Conservation (phyloP, 1,139 yeast species). For the Candida sp. region DNA sequence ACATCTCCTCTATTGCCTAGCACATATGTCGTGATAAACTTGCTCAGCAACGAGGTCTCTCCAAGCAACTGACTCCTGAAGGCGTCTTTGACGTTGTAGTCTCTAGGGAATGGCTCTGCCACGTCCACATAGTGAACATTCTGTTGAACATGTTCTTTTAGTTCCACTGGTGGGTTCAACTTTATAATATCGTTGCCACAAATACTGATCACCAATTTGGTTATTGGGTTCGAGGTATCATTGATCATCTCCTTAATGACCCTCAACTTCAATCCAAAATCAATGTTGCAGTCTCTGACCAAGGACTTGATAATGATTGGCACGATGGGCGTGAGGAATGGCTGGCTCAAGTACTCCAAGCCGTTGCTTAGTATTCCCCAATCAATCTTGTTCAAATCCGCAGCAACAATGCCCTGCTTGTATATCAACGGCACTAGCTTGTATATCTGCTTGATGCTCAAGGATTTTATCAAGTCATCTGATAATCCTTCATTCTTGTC, state of each 20-base stretch:
- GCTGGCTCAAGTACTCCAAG: constrained; percentile 48
- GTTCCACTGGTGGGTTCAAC: constrained; percentile 7
- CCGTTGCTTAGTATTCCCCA: constrained; percentile 40
- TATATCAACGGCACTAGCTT: constrained; percentile 74
- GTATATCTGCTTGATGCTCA: constrained; percentile 71
- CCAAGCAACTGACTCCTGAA: constrained; percentile 8
- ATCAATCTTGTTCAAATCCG: constrained; percentile 53
- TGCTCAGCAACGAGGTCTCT: not conserved
- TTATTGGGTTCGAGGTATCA: constrained; percentile 22
- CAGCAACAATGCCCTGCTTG: constrained; percentile 72
- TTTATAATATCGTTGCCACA: constrained; percentile 15
- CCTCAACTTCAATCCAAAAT: constrained; percentile 17
- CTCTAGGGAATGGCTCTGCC: constrained; percentile 4
- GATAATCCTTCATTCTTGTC: constrained; percentile 78
- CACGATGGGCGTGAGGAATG: constrained; percentile 44
- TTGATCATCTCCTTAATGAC: constrained; percentile 22
- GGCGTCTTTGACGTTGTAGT: constrained; percentile 11
- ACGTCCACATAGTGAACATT: constrained; percentile 3
- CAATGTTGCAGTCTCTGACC: constrained; percentile 17
- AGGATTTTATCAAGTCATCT: constrained; percentile 75
- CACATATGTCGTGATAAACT: constrained; percentile 11
- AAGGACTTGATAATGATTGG: constrained; percentile 41
- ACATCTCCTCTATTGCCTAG: constrained; percentile 14
- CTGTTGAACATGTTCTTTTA: constrained; percentile 6
- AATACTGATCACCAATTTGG: constrained; percentile 28